phyloP scores from a whole-genome alignment of 2,329 filamentous ascomycete species.

The Aspergillus fumigatiaffinis region DNA sequence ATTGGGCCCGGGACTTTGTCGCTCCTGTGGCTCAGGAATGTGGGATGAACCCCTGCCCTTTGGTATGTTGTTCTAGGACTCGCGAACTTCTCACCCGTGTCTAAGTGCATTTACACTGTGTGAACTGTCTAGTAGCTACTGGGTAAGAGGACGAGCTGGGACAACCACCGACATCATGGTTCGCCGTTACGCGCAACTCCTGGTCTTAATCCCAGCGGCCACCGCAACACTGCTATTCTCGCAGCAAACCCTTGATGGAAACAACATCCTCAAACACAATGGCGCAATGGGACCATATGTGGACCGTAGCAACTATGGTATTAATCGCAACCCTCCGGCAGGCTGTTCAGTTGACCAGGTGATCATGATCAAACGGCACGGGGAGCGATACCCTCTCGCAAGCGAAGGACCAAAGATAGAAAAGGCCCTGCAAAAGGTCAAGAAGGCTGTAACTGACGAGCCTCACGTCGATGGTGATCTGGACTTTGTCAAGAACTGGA shows the following conservation, averaged over 20 bases:
- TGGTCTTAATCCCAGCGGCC: not conserved
- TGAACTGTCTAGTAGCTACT: too few relatives aligned
- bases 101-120: too few relatives aligned
- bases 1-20: too few relatives aligned
- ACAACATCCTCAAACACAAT: conserved; percentile 17
- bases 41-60: not conserved
- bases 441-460: not conserved
- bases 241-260: conserved; percentile 12
- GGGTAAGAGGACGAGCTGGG: too few relatives aligned
- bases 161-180: not conserved
- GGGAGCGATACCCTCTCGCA: conserved; percentile 19
- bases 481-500: conserved; percentile 18
- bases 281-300: conserved; percentile 19
- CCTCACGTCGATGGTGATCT: conserved; percentile 13
- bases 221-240: conserved; percentile 2
- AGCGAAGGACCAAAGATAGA: conserved; percentile 8
- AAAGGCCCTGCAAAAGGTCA: conserved; percentile 13
- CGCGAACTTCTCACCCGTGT: too few relatives aligned
- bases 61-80: not conserved
- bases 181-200: not conserved
- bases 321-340: conserved; percentile 16
- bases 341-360: conserved; percentile 20
- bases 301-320: conserved; percentile 14
- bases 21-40: not conserved
- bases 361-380: conserved; percentile 21